Percentiles rank a stretch among this genome's conserved stretches.
Evolutionary conservation across 2,329 filamentous ascomycete species (phyloP).

Genomic region (Neofusicoccum cordaticola): DNA sequence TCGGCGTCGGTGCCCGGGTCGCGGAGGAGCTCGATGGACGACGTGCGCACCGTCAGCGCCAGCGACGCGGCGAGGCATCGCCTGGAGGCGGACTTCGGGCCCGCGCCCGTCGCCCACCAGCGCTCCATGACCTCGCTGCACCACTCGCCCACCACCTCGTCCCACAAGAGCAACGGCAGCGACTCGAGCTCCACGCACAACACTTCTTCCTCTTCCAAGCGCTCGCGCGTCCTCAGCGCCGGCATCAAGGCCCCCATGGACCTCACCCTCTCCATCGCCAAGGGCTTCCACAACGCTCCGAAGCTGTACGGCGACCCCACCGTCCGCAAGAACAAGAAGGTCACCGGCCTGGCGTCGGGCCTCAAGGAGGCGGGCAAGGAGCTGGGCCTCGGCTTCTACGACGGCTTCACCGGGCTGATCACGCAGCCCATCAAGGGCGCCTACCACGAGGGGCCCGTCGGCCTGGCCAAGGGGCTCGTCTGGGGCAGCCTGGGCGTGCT

Average conservation of each 20-base stretch:
- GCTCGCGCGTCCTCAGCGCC: conserved; percentile 41
- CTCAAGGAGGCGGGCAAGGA: conserved; percentile 60
- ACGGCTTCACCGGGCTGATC: conserved; percentile 63
- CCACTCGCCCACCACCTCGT: neutral
- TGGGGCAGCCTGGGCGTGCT: conserved; percentile 27
- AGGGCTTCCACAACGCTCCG: conserved; percentile 70
- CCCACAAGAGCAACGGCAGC: neutral
- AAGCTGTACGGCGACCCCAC: conserved; percentile 69
- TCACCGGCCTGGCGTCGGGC: conserved; percentile 65
- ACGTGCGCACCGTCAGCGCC: neutral
- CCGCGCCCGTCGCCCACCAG: conserved; percentile 40
- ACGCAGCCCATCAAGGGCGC: conserved; percentile 47
- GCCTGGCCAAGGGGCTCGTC: conserved; percentile 26
- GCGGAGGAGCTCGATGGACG: neutral
- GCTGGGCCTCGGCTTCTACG: conserved; percentile 62
- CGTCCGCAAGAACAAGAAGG: conserved; percentile 60
- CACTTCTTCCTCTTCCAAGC: conserved; percentile 30
- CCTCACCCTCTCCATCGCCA: conserved; percentile 59
- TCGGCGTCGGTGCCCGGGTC: neutral
- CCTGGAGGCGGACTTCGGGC: conserved; percentile 62
- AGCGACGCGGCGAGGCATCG: conserved; percentile 49
- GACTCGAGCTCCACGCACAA: conserved; percentile 9
- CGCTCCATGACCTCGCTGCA: no score
- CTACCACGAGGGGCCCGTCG: conserved; percentile 23
- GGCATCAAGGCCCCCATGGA: conserved; percentile 57